A percentile compares a stretch with the other conserved stretches of the same genome.
Evolutionary conservation across 75 land plant species (phyloP).

Genomic region (Chamaecyparis obtusa): DNA sequence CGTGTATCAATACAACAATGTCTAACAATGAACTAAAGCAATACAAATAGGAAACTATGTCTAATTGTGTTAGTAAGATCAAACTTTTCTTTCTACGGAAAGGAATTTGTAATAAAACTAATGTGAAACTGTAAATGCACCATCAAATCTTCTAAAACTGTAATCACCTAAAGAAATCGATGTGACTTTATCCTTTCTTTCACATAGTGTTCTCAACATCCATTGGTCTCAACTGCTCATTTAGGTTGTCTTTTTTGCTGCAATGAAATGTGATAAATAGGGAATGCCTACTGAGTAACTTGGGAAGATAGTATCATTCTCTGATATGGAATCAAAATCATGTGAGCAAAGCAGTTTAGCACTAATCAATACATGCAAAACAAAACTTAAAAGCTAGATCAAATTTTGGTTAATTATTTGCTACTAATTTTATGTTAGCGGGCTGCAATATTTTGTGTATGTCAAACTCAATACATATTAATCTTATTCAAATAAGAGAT

Average conservation of each 20-base stretch:
- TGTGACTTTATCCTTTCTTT: not conserved
- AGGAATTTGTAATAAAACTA: not conserved
- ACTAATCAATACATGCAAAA: not conserved
- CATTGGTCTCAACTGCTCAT: not conserved
- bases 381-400: not conserved
- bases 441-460: not conserved
- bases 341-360: not conserved
- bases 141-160: not conserved
- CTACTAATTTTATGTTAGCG: not conserved
- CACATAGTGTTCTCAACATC: not conserved
- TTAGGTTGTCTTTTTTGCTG: not conserved
- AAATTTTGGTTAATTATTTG: not conserved
- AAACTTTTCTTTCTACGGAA: not conserved
- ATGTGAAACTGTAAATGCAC: not conserved
- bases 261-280: not conserved
- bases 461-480: not conserved
- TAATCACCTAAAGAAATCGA: not conserved
- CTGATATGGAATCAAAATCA: not conserved
- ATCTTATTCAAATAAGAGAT: not conserved
- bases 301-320: not conserved
- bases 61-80: not conserved
- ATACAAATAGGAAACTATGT: not conserved
- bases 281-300: not conserved
- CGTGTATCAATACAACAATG: not conserved
- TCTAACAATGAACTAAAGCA: not conserved